These are phyloP conservation scores for Boletus sp. DNA, from an alignment of 1,284 basidiomycete genomes.

Conservation along the genomic window DNA sequence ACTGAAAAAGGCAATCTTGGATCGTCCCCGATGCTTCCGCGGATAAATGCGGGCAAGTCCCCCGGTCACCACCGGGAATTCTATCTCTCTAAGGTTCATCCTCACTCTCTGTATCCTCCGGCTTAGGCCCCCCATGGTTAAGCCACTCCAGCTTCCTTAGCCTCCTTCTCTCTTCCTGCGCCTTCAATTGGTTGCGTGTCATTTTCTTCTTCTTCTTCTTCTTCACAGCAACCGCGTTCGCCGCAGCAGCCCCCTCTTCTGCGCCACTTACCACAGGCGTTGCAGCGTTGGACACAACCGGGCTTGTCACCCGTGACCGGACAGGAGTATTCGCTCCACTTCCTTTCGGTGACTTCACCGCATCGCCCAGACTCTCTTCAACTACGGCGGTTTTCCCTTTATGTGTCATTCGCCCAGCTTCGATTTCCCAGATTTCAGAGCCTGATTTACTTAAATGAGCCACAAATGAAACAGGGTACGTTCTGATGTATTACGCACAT, in stretches of 20 bases:
- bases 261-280: constrained; percentile 72
- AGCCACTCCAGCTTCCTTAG: constrained; percentile 83
- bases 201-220: constrained; percentile 94
- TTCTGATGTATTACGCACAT: constrained; percentile 50
- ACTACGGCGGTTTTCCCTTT: constrained; percentile 84
- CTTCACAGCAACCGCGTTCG: constrained; percentile 44
- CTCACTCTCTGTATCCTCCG: constrained; percentile 76
- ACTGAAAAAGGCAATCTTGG: constrained; percentile 32
- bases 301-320: constrained; percentile 60
- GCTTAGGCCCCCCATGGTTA: constrained; percentile 72
- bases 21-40: constrained; percentile 33
- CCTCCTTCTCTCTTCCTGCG: constrained; percentile 77
- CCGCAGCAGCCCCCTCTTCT: constrained; percentile 48
- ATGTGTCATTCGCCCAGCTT: constrained; percentile 76
- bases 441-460: constrained; percentile 41
- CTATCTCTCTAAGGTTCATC: constrained; percentile 21
- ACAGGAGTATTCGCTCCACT: constrained; percentile 68
- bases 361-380: constrained; percentile 68
- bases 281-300: constrained; percentile 55
- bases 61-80: constrained; percentile 21
- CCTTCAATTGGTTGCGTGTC: constrained; percentile 89
- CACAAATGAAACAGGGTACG: constrained; percentile 12
- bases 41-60: constrained; percentile 19
- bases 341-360: constrained; percentile 62
- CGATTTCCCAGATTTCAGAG: constrained; percentile 80